Conservation (phyloP, 1,284 basidiomycete species). For the Marasmius sp. region DNA sequence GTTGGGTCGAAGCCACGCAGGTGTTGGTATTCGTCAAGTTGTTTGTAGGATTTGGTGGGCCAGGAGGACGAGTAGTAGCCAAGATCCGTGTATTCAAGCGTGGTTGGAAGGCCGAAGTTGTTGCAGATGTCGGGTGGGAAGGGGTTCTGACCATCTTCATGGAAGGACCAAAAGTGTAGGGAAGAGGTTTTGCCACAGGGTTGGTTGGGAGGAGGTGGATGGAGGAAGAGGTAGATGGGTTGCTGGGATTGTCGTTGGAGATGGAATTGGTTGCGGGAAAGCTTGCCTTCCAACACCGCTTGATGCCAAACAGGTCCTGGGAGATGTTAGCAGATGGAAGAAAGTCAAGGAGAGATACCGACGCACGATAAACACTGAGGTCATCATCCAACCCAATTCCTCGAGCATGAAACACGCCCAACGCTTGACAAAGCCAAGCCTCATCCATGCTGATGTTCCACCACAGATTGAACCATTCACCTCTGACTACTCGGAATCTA, state of each 20-base stretch:
- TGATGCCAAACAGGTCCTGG: neutral
- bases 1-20: no score
- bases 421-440: neutral
- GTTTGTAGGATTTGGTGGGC: neutral
- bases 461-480: no score
- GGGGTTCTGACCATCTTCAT: neutral
- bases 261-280: neutral
- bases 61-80: neutral
- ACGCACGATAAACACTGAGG: neutral
- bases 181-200: neutral
- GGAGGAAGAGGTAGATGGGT: neutral
- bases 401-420: neutral
- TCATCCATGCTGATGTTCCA: neutral
- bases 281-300: neutral
- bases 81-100: neutral
- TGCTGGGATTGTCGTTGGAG: neutral
- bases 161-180: neutral
- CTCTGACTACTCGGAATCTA: neutral
- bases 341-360: neutral
- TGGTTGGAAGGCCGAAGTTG: neutral
- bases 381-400: neutral
- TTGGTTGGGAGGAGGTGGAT: neutral
- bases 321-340: neutral
- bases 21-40: neutral
- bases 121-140: neutral